Evolutionary conservation across 225 moss, liverwort and hornwort species (phyloP).

Genomic region (Pleurozium schreberi): DNA sequence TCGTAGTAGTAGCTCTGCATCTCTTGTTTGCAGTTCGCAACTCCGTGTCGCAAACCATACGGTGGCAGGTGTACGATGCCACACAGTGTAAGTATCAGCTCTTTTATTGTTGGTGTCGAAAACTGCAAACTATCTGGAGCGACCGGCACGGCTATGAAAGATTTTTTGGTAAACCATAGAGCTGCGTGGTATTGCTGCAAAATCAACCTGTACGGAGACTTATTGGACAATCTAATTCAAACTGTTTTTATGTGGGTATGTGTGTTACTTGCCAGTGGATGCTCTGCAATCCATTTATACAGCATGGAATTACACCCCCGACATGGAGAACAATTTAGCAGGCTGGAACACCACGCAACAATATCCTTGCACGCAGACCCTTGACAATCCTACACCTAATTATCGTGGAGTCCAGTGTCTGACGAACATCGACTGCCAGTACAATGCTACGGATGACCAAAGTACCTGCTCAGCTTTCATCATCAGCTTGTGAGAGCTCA

Average conservation of each 20-base stretch:
- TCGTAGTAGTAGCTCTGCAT: not conserved
- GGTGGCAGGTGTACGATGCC: fast-evolving
- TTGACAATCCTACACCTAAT: too few species aligned
- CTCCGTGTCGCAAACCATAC: not conserved
- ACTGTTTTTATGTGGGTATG: not conserved
- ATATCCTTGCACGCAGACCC: not conserved
- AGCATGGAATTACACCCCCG: not conserved
- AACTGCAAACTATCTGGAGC: not conserved
- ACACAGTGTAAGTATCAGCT: not conserved
- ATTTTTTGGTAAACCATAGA: not conserved
- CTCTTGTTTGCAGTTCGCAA: not conserved
- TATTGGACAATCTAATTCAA: too few species aligned
- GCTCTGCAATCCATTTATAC: not conserved
- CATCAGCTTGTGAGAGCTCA: too few species aligned
- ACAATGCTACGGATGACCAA: too few species aligned
- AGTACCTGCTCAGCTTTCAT: too few species aligned
- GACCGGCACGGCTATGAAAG: not conserved
- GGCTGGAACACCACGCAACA: not conserved
- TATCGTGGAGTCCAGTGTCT: not conserved
- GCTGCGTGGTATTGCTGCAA: not conserved
- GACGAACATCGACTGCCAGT: not conserved
- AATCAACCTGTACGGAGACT: not conserved
- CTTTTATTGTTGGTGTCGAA: not conserved
- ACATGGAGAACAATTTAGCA: not conserved
- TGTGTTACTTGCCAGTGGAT: not conserved